phyloP scores from a whole-genome alignment of 2,329 filamentous ascomycete species.

The Nannizziopsis barbatae region DNA sequence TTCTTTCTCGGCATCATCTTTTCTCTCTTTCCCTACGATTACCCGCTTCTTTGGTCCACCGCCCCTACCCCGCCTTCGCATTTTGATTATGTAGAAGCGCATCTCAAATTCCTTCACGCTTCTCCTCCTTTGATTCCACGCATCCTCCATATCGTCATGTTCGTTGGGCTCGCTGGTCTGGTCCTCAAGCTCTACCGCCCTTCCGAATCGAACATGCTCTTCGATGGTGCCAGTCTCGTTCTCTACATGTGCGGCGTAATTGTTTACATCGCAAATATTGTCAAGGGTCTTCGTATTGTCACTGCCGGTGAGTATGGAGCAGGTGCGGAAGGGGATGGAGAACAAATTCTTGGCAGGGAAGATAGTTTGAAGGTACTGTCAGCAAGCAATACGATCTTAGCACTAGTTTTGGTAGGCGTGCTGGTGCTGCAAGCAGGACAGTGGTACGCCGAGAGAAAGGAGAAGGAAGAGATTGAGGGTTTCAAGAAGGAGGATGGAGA shows the following conservation, averaged over 20 bases:
- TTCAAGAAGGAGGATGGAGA: constrained; percentile 46
- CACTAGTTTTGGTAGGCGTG: constrained; percentile 81
- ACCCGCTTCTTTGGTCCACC: constrained; percentile 39
- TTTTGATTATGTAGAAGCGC: constrained; percentile 75
- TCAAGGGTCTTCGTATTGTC: constrained; percentile 82
- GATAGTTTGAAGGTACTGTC: constrained; percentile 84
- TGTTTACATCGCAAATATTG: constrained; percentile 91
- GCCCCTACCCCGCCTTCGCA: constrained; percentile 43
- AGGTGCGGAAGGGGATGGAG: constrained; percentile 21
- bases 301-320: constrained; percentile 57
- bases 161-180: constrained; percentile 77
- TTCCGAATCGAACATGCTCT: constrained; percentile 87
- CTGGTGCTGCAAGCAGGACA: constrained; percentile 88
- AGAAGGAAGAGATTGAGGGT: constrained; percentile 64
- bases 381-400: constrained; percentile 92
- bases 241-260: constrained; percentile 76
- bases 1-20: constrained; percentile 99
- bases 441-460: constrained; percentile 96
- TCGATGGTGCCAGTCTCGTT: constrained; percentile 64
- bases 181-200: constrained; percentile 91
- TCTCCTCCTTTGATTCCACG: constrained; percentile 85
- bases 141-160: constrained; percentile 87
- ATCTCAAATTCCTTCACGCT: constrained; percentile 83
- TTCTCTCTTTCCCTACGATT: constrained; percentile 82
- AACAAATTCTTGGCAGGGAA: constrained; percentile 65